Base-by-base conservation (phyloP, 2,329 filamentous ascomycete species). In the Thielaviopsis musarum region DNA sequence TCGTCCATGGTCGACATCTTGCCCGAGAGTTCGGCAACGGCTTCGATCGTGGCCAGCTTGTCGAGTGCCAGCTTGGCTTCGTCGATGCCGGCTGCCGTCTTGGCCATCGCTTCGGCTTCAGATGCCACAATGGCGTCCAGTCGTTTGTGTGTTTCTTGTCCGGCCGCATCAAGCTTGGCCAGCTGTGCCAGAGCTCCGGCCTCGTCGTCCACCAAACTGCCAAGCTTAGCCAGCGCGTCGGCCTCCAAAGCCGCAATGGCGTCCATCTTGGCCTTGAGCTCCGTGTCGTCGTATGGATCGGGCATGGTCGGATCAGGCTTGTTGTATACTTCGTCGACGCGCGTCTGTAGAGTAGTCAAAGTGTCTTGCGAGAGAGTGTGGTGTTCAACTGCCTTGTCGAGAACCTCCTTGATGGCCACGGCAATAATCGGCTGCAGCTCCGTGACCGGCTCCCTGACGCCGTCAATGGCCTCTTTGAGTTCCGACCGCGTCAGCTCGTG, bases 361-460 rank as follows among this genome's bases (percentile, higher is more conserved):
- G 84, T 79, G 52, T 80, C 77, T 70, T 91, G 89, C 15, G 89
- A 87, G 67, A 95, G 88, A 65, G 95, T 89, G 66, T 87, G 95
- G 69, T 97, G 91, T 68, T 94, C 82, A 24, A 83, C 85, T 59
- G 95, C 87, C 24, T 94, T 77, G 7, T 82, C 76, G 48, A 94
- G 77, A n/a, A 97, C 83, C 66, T 96, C 88, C 66, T 89, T 86
- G 64, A 98, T 81, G 0, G 87, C 82, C 58, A 91, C 84, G 60
- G 96, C 79, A 64, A 97, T 87, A 72, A 94, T 87, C 1, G 93
- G 93, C 65, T 96, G 86, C 64, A 86, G 85, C 69, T 96, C 90
- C 9, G 80, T 80, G 30, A 95, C 79, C 61, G 93, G 83, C 61
- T 79, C 85, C 64, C 87, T 84, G 17, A 95, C 83, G 7, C 81